A percentile compares a stretch with the other conserved stretches of the same genome.
These are phyloP conservation scores for Taphrina betulina DNA, from an alignment of 1,139 yeast species.

Conservation along the genomic window DNA sequence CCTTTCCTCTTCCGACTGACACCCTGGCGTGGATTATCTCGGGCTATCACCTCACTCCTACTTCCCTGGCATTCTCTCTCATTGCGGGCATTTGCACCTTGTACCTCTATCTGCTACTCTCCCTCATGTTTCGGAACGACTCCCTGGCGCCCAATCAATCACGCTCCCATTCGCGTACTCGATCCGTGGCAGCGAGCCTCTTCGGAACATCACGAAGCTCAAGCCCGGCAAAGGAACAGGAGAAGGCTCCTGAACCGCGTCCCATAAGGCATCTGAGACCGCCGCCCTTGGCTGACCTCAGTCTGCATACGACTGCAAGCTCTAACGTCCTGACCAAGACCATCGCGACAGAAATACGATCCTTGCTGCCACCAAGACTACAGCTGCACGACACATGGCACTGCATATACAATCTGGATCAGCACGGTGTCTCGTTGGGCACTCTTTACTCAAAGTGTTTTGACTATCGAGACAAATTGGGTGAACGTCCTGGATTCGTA, in stretches of 20 bases:
- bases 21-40: slow-evolving; percentile 13
- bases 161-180: slow-evolving; percentile 6
- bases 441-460: slow-evolving; percentile 59
- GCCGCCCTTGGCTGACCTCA: slow-evolving; percentile 53
- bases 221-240: slow-evolving; percentile 3
- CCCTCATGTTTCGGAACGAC: slow-evolving; percentile 10
- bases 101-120: slow-evolving; percentile 1
- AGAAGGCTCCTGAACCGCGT: slow-evolving; percentile 10
- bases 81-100: slow-evolving; percentile 9
- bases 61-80: slow-evolving; percentile 6
- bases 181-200: slow-evolving; percentile 4
- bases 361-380: slow-evolving; percentile 69
- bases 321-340: slow-evolving; percentile 58
- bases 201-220: slow-evolving; percentile 5
- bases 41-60: slow-evolving; percentile 4
- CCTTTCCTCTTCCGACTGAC: too few relatives aligned
- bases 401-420: slow-evolving; percentile 76
- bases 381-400: slow-evolving; percentile 53
- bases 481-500: slow-evolving; percentile 41
- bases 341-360: slow-evolving; percentile 71
- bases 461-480: slow-evolving; percentile 42
- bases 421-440: slow-evolving; percentile 82
- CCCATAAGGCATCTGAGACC: slow-evolving; percentile 28
- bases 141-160: neutral
- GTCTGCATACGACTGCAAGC: slow-evolving; percentile 51